Conservation (phyloP, 2,329 filamentous ascomycete genomes). For the Bipolaris oryzae region DNA sequence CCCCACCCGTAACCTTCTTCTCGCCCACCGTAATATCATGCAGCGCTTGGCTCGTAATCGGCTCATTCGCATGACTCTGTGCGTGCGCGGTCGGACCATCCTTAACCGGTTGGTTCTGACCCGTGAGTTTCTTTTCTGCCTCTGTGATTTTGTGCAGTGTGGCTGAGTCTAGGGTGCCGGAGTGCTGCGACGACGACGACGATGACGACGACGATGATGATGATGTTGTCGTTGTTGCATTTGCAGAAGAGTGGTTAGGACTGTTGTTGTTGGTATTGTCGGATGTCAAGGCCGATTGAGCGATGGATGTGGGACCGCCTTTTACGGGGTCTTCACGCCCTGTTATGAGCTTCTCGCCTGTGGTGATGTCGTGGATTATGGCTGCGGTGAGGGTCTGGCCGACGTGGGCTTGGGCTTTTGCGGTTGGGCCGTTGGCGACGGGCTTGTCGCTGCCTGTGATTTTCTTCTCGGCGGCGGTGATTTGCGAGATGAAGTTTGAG, state of each 20-base stretch:
- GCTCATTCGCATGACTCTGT: slow-evolving; percentile 37
- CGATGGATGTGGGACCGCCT: slow-evolving; percentile 49
- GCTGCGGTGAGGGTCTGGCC: slow-evolving; percentile 40
- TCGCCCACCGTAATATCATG: slow-evolving; percentile 43
- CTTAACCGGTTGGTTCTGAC: slow-evolving; percentile 23
- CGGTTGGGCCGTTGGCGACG: slow-evolving; percentile 49
- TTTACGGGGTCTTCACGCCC: slow-evolving; percentile 42
- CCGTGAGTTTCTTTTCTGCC: slow-evolving; percentile 39
- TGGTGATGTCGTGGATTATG: slow-evolving; percentile 51
- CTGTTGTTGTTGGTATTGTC: slow-evolving; percentile 1
- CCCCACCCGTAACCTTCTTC: slow-evolving; percentile 42
- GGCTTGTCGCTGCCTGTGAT: slow-evolving; percentile 49
- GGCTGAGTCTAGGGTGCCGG: slow-evolving; percentile 32
- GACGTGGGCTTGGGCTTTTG: slow-evolving; percentile 50
- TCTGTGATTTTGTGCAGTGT: slow-evolving; percentile 39
- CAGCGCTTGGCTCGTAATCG: slow-evolving; percentile 38
- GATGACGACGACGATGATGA: too few relatives aligned
- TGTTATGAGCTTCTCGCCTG: slow-evolving; percentile 51
- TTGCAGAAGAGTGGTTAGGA: not conserved
- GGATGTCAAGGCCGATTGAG: slow-evolving; percentile 35
- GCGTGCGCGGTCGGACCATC: slow-evolving; percentile 39
- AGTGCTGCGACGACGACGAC: too few relatives aligned
- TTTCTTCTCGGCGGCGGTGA: slow-evolving; percentile 49
- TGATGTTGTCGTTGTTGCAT: too few relatives aligned
- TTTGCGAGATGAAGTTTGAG: slow-evolving; percentile 51